Evolutionary conservation across 805 yeast species (phyloP), one percentile per base, ranked within the genome.

Genomic region (Candida xyloterini): DNA sequence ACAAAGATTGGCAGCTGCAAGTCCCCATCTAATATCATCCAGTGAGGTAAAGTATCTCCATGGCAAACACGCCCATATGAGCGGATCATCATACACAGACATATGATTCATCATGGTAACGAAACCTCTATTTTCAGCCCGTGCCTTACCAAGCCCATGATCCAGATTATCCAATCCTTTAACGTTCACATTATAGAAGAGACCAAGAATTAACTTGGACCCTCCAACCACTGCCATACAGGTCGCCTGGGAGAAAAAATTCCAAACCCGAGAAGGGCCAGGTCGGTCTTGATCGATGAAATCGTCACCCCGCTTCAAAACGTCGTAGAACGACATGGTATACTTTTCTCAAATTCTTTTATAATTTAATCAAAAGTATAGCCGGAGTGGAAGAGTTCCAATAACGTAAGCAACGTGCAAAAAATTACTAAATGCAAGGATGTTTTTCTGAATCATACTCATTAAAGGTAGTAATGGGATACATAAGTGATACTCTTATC

Each of bases 1-100:
- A 58, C 98, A 91, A 27, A 91, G 77, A 59, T 93, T 90, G 35
- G 82, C 78, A 9, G 99, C 99, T 0, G 95, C 99, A 40, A 93
- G 69, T 5, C 96, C 90, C 98, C 98, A 91, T 54, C 99, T 72
- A 38, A 88, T 77, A 38, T 76, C 73, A 46, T 79, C 84, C 13
- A 84, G 65, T 40, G 78, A 76, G 10, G 67, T 61, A 50, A 77
- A 84, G 50, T 75, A 76, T 27, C 78, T 70, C 76, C 81, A 73
- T 0, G 97, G 96, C 42, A 90, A 68, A 25, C 84, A 76, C 0
- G 95, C 95, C 86, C 95, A 91, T 30, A 87, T 66, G 25, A 85
- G 72, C 0, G 99, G 99, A 56, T 91, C 99, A 59, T 91, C 99
- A 16, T 88, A 84, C 23, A 75, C 84, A 3, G 90, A 82, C 93